phyloP scores from a whole-genome alignment of 2,329 filamentous ascomycete species.

The Daldinia eschscholtzii region DNA sequence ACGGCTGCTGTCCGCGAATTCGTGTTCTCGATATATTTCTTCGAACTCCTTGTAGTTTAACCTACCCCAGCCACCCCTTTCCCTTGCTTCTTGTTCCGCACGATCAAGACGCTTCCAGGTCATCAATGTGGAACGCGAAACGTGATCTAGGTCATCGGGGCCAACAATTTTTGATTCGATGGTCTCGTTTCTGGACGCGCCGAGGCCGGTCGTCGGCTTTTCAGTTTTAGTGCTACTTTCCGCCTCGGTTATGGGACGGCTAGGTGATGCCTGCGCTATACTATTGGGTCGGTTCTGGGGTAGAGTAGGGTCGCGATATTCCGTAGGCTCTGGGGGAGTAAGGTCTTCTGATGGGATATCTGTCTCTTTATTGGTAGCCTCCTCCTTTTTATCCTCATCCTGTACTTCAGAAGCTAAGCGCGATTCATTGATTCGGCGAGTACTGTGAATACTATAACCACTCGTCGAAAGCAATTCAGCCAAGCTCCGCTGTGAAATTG shows the following conservation, averaged over 20 bases:
- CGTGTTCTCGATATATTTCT: conserved; percentile 69
- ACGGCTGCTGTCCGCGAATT: conserved; percentile 71
- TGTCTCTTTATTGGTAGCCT: conserved; percentile 41
- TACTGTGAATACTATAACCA: conserved; percentile 59
- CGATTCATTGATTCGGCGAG: conserved; percentile 38
- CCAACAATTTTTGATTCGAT: conserved; percentile 28
- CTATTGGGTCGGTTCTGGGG: conserved; percentile 76
- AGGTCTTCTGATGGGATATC: conserved; percentile 19
- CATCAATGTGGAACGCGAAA: conserved; percentile 56
- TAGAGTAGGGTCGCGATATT: conserved; percentile 70
- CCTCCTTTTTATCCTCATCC: conserved; percentile 23
- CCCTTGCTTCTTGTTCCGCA: conserved; percentile 75
- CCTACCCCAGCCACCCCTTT: conserved; percentile 82
- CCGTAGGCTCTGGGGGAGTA: conserved; percentile 29
- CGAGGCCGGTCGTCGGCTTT: not conserved
- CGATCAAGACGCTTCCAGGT: conserved; percentile 70
- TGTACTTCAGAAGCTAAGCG: conserved; percentile 19
- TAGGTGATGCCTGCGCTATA: conserved; percentile 41
- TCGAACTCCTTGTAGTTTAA: conserved; percentile 86
- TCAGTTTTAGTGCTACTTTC: conserved; percentile 6
- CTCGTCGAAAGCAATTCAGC: conserved; percentile 59
- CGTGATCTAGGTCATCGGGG: conserved; percentile 48
- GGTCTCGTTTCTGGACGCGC: not conserved
- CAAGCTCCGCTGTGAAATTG: conserved; percentile 51
- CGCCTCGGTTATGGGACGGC: not conserved